Evolutionary conservation across 495 filamentous ascomycete genomes (phyloP), one percentile per base, ranked within the genome.

Genomic region (Podospora pseudopauciseta): DNA sequence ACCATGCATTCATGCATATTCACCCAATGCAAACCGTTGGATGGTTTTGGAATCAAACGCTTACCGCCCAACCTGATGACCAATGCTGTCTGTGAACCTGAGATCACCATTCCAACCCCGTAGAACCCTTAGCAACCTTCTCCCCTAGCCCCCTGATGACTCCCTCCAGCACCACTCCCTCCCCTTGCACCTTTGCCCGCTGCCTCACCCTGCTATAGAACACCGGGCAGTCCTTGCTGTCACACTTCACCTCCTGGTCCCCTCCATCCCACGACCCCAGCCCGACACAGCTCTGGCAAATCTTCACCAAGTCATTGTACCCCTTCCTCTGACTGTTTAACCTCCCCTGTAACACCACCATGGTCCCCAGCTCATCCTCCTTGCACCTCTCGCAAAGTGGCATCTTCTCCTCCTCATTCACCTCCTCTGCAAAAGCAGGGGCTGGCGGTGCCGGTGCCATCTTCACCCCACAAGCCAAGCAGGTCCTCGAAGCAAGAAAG

Each of bases 191-290:
- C 76, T 83, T 79, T 13, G 89, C 83, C 66, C 77, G 75, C 78
- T 93, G 89, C 78, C 90, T 90, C 13, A 90, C 87, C 63, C 96
- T 80, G 2, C 90, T 90, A 76, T 97, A 99, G 72, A 95, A 97
- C 3, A 97, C 91, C 0, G 93, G 91, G 75, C 95, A 99, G 78
- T 97, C 95, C 77, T 88, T 85, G 70, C 91, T 96, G 73, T 97
- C 92, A 76, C 95, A 99, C 49, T 76, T 85, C 49, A 97, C 89
- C 34, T 91, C 87, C 15, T 44, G 57, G 6, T 34, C 67, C 34
- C 32, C 67, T 1, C 58, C 59, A 58, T 97, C 93, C 4, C 86
- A 81, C 71, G 86, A 89, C 18, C 91, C 78, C 55, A 92, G 74
- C 7, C 87, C 88, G 32, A 90, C 88, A 72, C 95, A 99, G 72